Conservation (phyloP, 495 filamentous ascomycete species). For the Penicillium pulvis region DNA sequence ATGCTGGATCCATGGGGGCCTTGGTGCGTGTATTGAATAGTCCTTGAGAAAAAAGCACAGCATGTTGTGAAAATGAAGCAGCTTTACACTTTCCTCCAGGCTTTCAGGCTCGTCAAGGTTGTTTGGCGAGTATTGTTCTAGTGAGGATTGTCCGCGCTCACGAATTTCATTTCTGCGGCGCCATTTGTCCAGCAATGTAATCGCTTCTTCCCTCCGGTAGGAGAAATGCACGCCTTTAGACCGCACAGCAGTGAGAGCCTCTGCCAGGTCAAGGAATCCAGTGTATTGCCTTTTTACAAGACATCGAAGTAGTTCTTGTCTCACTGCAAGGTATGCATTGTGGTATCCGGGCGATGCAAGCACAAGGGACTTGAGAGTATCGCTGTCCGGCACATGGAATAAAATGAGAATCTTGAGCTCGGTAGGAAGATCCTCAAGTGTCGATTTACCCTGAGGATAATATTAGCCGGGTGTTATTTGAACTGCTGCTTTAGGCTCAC, state of each 20-base stretch:
- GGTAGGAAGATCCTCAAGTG: constrained; percentile 24
- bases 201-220: constrained; percentile 11
- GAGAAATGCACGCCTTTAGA: constrained; percentile 13
- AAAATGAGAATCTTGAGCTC: constrained; percentile 28
- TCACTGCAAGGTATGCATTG: constrained; percentile 20
- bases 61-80: constrained; percentile 19
- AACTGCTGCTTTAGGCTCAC: too few relatives aligned
- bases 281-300: constrained; percentile 15
- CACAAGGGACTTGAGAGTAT: constrained; percentile 23
- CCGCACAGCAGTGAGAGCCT: constrained; percentile 22
- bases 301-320: constrained; percentile 14
- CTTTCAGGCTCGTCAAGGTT: background rate
- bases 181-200: constrained; percentile 22
- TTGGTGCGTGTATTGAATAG: constrained; percentile 14
- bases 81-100: constrained; percentile 13
- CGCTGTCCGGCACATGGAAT: constrained; percentile 10
- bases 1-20: constrained; percentile 17
- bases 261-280: constrained; percentile 14
- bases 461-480: too few relatives aligned
- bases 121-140: background rate
- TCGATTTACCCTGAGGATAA: constrained; percentile 16
- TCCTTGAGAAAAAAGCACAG: constrained; percentile 19
- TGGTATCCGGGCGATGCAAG: constrained; percentile 24
- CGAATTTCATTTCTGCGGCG: constrained; percentile 21
- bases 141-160: background rate